phyloP scores from a whole-genome alignment of 257 asterid species.

The Capsicum baccatum region DNA sequence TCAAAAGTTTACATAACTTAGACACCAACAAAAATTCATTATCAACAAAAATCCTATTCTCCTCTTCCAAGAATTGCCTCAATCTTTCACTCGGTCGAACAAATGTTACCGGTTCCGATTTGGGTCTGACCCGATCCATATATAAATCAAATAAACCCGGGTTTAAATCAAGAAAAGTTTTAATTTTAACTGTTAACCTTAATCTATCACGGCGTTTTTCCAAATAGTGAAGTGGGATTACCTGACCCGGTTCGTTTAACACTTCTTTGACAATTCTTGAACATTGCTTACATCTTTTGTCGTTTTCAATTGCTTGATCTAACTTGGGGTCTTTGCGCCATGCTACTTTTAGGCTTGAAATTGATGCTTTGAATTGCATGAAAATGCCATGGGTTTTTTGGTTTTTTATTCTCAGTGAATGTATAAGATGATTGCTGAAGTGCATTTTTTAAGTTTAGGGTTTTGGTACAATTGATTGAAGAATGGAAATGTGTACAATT shows the following conservation, averaged over 20 bases:
- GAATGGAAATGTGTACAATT: background rate
- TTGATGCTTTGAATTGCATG: constrained; percentile 60
- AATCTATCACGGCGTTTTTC: constrained; percentile 87
- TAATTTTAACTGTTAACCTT: constrained; percentile 49
- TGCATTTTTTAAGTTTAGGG: constrained; percentile 30
- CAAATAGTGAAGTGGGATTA: constrained; percentile 67
- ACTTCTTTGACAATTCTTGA: constrained; percentile 81
- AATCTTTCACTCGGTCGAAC: constrained; percentile 62
- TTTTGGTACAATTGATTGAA: background rate
- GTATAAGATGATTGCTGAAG: background rate
- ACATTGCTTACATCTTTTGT: constrained; percentile 82
- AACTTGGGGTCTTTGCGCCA: constrained; percentile 85
- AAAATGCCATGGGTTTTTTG: constrained; percentile 21
- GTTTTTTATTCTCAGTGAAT: background rate
- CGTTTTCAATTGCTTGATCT: constrained; percentile 87
- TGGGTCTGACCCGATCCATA: constrained; percentile 72
- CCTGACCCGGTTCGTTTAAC: constrained; percentile 89
- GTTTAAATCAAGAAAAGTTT: constrained; percentile 58
- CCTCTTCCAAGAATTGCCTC: constrained; percentile 64
- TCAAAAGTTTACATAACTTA: constrained; percentile 78
- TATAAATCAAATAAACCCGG: constrained; percentile 75
- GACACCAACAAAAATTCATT: constrained; percentile 66
- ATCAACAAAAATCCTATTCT: constrained; percentile 50
- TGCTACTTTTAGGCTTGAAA: constrained; percentile 72
- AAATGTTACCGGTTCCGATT: constrained; percentile 61